Evolutionary conservation across 2,329 filamentous ascomycete genomes (phyloP).

Genomic region (Botryosphaeria dothidea): DNA sequence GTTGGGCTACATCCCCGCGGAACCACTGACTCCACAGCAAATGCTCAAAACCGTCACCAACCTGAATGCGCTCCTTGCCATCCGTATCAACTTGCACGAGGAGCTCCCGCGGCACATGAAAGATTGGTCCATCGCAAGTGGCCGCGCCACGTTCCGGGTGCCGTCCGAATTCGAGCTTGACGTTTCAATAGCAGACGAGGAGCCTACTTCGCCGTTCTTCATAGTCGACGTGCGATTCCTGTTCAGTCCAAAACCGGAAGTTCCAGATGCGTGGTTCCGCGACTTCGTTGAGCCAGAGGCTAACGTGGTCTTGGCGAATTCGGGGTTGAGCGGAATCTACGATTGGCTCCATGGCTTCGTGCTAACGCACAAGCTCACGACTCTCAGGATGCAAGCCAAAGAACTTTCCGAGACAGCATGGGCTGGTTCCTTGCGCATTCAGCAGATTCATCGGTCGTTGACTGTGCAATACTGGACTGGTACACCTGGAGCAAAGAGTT

Average conservation of each 20-base stretch:
- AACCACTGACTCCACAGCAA: slow-evolving; percentile 69
- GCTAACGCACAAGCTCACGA: slow-evolving; percentile 85
- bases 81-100: slow-evolving; percentile 83
- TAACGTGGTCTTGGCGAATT: slow-evolving; percentile 67
- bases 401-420: slow-evolving; percentile 71
- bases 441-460: slow-evolving; percentile 77
- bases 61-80: slow-evolving; percentile 78
- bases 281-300: slow-evolving; percentile 68
- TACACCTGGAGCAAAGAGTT: slow-evolving; percentile 73
- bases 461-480: slow-evolving; percentile 89
- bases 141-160: slow-evolving; percentile 87
- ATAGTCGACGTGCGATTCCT: slow-evolving; percentile 89
- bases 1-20: slow-evolving; percentile 76
- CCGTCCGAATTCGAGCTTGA: slow-evolving; percentile 88
- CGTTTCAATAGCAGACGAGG: slow-evolving; percentile 84
- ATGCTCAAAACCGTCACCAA: slow-evolving; percentile 75
- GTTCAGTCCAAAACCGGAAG: slow-evolving; percentile 67
- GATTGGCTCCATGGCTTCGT: slow-evolving; percentile 84
- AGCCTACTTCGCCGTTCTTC: slow-evolving; percentile 81
- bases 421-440: slow-evolving; percentile 75
- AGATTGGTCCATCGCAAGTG: slow-evolving; percentile 76
- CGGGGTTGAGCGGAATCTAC: slow-evolving; percentile 79
- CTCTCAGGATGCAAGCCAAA: slow-evolving; percentile 75
- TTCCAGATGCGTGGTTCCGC: slow-evolving; percentile 63
- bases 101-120: slow-evolving; percentile 76